Percentiles rank a stretch among this genome's conserved stretches.
Conservation (phyloP, 441 rosid species). For the Jatropha podagrica region DNA sequence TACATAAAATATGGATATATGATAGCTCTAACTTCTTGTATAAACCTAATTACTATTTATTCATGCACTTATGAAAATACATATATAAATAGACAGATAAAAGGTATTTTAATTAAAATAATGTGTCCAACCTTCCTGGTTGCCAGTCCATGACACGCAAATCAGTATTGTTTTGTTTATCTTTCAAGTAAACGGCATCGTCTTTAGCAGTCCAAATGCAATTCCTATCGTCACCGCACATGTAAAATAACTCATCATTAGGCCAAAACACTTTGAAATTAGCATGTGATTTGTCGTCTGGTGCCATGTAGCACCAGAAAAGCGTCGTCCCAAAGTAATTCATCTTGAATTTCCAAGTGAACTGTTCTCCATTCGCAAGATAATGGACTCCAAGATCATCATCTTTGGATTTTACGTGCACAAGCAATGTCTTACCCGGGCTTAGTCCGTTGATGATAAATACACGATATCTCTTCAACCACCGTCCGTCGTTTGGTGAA, state of each 20-base stretch:
- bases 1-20: too few relatives aligned
- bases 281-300: background rate
- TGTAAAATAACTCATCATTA: background rate
- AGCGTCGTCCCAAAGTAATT: background rate
- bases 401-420: conserved; percentile 16
- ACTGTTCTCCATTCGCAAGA: background rate
- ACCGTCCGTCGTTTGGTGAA: background rate
- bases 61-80: too few relatives aligned
- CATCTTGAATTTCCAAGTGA: conserved; percentile 5
- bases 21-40: too few relatives aligned
- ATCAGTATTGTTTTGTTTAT: background rate
- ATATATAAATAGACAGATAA: too few relatives aligned
- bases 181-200: conserved; percentile 12
- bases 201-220: conserved; percentile 22
- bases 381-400: conserved; percentile 15
- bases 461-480: background rate
- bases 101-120: too few relatives aligned
- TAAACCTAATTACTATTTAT: too few relatives aligned
- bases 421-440: background rate
- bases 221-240: background rate
- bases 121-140: too few relatives aligned
- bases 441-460: conserved; percentile 7
- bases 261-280: background rate
- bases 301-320: conserved; percentile 17
- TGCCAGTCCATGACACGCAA: too few relatives aligned